Percentiles rank a stretch among this genome's conserved stretches.
phyloP scores from a whole-genome alignment of 208 protist species.

The Trypanosoma boissoni region DNA sequence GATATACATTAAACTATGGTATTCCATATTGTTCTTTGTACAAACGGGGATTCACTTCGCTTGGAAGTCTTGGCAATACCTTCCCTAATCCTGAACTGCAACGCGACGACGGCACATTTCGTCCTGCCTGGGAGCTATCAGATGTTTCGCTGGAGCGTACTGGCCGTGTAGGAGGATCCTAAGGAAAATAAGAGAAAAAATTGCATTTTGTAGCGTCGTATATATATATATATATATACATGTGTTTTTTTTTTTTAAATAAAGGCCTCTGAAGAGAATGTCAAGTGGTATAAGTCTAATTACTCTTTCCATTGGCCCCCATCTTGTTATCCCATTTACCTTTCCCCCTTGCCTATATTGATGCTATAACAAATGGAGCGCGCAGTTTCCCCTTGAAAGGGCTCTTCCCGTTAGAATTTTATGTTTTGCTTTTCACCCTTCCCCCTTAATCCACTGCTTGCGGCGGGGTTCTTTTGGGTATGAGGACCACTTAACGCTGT shows the following conservation, averaged over 20 bases:
- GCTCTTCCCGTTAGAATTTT: no score
- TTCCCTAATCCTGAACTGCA: slow-evolving; percentile 51
- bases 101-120: slow-evolving; percentile 56
- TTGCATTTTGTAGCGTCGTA: background rate
- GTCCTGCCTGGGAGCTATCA: slow-evolving; percentile 63
- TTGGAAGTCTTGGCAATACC: slow-evolving; percentile 56
- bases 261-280: no score
- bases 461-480: no score
- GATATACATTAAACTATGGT: slow-evolving; percentile 45
- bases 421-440: no score
- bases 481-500: no score
- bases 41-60: slow-evolving; percentile 80
- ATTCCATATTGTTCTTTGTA: slow-evolving; percentile 91
- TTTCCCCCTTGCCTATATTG: no score
- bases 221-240: background rate
- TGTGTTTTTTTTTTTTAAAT: slow-evolving; percentile 6
- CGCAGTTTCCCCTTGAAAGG: no score
- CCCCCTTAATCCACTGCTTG: no score
- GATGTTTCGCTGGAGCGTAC: slow-evolving; percentile 36
- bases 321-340: no score
- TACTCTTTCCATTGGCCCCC: no score
- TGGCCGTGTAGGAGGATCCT: slow-evolving; percentile 25
- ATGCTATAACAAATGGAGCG: no score
- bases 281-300: no score
- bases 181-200: background rate